Conservation (phyloP, 2,329 filamentous ascomycete genomes). For the Xylariaceae sp. region DNA sequence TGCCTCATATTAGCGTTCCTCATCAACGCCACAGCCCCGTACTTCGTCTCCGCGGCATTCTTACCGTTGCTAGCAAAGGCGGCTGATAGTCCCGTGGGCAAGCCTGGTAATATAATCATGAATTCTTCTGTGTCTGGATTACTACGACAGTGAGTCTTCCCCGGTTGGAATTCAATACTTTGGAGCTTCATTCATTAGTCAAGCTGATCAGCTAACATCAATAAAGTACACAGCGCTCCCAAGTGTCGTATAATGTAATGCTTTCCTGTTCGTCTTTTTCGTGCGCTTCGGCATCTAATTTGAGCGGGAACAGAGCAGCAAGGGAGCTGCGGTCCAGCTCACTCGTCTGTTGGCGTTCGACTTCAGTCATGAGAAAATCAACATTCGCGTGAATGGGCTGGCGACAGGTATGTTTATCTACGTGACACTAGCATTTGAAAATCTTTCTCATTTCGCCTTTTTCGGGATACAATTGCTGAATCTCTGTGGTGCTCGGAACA, state of each 20-base stretch:
- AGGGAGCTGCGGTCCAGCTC: conserved; percentile 25
- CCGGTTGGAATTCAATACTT: background rate
- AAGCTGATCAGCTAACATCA: background rate
- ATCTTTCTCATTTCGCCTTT: background rate
- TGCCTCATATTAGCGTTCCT: conserved; percentile 34
- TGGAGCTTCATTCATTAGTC: background rate
- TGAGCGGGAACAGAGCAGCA: conserved; percentile 19
- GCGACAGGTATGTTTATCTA: conserved; percentile 21
- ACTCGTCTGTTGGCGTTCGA: conserved; percentile 28
- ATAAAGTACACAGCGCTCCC: conserved; percentile 21
- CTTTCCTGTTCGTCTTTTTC: background rate
- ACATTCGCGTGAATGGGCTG: conserved; percentile 28
- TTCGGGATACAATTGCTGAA: background rate
- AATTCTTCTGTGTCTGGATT: conserved; percentile 46
- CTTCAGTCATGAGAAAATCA: conserved; percentile 26
- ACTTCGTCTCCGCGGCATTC: conserved; percentile 50
- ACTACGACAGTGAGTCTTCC: conserved; percentile 39
- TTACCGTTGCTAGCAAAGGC: conserved; percentile 49
- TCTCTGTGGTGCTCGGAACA: background rate
- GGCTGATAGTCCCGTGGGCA: conserved; percentile 39
- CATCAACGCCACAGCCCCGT: conserved; percentile 46
- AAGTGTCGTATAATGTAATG: conserved; percentile 28
- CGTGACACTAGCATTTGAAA: no score
- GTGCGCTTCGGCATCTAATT: background rate
- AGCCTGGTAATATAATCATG: conserved; percentile 47